Conservation (phyloP, 2,329 filamentous ascomycete species). For the Aspergillus vadensis region DNA sequence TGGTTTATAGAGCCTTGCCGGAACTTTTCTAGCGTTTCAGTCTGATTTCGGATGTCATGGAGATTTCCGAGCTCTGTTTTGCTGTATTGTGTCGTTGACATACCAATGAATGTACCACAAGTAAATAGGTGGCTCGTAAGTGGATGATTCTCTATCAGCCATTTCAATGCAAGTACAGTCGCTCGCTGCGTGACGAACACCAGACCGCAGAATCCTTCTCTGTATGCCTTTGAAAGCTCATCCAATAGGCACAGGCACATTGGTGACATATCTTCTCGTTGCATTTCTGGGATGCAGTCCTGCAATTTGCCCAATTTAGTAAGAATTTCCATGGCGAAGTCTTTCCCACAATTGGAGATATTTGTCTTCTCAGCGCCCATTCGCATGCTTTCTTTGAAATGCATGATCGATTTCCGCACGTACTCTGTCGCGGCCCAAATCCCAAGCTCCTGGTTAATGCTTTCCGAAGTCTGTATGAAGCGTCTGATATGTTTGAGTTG, state of each 20-base stretch:
- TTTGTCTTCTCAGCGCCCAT: neutral
- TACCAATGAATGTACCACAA: neutral
- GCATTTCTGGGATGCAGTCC: neutral
- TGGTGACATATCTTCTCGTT: constrained; percentile 2
- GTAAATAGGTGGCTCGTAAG: neutral
- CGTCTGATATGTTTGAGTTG: neutral
- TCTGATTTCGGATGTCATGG: neutral
- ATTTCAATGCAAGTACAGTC: constrained; percentile 2
- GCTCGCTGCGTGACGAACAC: constrained; percentile 9
- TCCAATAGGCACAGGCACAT: neutral
- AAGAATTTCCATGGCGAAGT: constrained; percentile 1
- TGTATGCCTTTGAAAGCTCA: constrained; percentile 1
- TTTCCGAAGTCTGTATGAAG: neutral
- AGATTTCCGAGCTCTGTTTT: constrained; percentile 2
- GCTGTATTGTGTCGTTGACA: neutral
- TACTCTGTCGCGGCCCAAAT: constrained; percentile 1
- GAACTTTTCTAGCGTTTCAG: constrained; percentile 6
- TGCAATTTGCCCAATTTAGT: neutral
- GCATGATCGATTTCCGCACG: neutral
- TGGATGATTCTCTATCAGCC: neutral
- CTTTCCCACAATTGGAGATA: neutral
- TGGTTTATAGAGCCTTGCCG: constrained; percentile 1
- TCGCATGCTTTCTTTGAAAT: neutral
- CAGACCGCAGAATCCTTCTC: constrained; percentile 7
- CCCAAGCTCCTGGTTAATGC: neutral